Evolutionary conservation across 805 yeast genomes (phyloP), one percentile per base, ranked within the genome.

Genomic region (Candida chilensis): DNA sequence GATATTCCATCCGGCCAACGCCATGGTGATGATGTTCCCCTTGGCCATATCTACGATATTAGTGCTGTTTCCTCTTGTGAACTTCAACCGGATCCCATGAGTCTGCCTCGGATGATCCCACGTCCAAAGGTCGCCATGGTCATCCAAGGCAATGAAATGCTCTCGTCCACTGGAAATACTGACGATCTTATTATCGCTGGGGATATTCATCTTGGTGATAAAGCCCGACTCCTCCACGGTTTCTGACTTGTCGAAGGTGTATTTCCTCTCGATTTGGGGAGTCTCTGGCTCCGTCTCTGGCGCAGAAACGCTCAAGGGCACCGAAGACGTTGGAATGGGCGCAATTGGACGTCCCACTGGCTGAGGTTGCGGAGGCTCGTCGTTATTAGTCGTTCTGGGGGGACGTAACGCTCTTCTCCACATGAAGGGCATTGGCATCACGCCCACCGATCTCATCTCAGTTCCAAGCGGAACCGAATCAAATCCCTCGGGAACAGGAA

Each of bases 1-100:
- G 11, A 66, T 48, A 34, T 69, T 65, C 90, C 90, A 81, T 0
- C 90, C 92, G 12, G 84, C 78, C 9, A 63, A 60, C 7, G 75
- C 64, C 37, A 66, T 69, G 17, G 59, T 33, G 8, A 71, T 60
- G 8, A 60, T 57, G 19, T 52, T 45, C 1, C 42, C 37, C 3
- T 40, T 35, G 4, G 36, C 26, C 27, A 33, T 25, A 19, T 36
- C 36, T 5, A 39, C 42, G 7, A 26, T 34, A n/a, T 18, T 17
- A 13, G 30, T 43, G n/a, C 33, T 34, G 17, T 21, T 21, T 6
- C 27, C 41, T 6, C 52, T 52, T 0, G 54, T 50, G 34, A 76
- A 70, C 4, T 31, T 42, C 19, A 78, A 36, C 29, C 41, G 43
- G 4, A 73, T 60, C 0, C 80, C 85, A 30, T 42, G 45, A 7